phyloP scores from a whole-genome alignment of 345 rosid species.

The Trapa incisa region DNA sequence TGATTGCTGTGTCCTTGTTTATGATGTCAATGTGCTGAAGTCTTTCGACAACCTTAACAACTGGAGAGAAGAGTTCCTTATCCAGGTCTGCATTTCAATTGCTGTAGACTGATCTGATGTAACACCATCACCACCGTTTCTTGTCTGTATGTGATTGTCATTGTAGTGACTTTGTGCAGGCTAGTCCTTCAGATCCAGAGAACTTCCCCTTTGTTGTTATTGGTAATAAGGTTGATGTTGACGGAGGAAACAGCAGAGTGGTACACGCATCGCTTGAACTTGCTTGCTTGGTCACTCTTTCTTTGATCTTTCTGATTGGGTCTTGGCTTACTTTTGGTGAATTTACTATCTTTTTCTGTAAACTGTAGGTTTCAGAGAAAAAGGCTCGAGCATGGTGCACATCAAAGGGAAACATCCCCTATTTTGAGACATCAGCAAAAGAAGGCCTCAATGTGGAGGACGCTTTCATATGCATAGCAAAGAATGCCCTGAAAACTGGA shows the following conservation, averaged over 20 bases:
- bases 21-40: slow-evolving; percentile 68
- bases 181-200: slow-evolving; percentile 92
- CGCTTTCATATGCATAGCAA: slow-evolving; percentile 92
- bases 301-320: background rate
- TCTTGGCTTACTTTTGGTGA: background rate
- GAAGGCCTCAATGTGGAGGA: slow-evolving; percentile 95
- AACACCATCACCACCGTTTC: no score
- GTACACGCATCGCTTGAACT: slow-evolving; percentile 24
- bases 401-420: slow-evolving; percentile 90
- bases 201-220: slow-evolving; percentile 88
- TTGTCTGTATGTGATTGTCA: background rate
- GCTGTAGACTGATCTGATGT: background rate
- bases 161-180: slow-evolving; percentile 30
- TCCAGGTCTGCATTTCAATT: slow-evolving; percentile 36
- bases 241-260: slow-evolving; percentile 91
- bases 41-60: slow-evolving; percentile 73
- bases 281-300: slow-evolving; percentile 4
- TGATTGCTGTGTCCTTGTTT: slow-evolving; percentile 59
- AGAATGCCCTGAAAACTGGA: slow-evolving; percentile 80
- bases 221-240: slow-evolving; percentile 83
- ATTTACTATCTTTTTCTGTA: background rate
- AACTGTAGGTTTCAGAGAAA: slow-evolving; percentile 74
- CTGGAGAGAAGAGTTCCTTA: slow-evolving; percentile 79
- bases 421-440: slow-evolving; percentile 97
- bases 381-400: slow-evolving; percentile 98